Percentiles rank a stretch among this genome's conserved stretches.
Evolutionary conservation across 75 land plant genomes (phyloP).

Genomic region (Isoetes taiwanensis): DNA sequence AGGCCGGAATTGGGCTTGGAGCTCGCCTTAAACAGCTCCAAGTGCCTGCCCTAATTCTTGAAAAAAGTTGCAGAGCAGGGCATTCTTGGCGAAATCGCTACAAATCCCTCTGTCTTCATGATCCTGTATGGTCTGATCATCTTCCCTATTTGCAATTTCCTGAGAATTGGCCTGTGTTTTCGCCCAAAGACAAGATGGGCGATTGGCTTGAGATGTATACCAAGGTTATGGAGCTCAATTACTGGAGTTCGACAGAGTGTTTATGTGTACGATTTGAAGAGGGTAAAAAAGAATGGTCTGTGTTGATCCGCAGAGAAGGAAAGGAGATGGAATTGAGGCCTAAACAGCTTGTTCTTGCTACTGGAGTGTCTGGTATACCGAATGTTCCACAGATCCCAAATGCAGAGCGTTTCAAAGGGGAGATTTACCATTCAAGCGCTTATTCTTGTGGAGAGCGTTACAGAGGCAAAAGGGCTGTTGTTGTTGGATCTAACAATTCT

Average conservation of each 20-base stretch:
- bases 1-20: constrained; percentile 3
- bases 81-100: constrained; percentile 15
- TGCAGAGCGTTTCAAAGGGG: constrained; percentile 2
- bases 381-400: not conserved
- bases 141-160: constrained; percentile 10
- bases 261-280: not conserved
- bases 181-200: constrained; percentile 9
- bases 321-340: not conserved
- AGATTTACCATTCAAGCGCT: constrained; percentile 9
- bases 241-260: constrained; percentile 13
- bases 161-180: constrained; percentile 8
- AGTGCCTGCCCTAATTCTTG: constrained; percentile 11
- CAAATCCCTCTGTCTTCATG: constrained; percentile 10
- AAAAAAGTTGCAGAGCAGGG: constrained; percentile 8
- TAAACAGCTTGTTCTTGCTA: constrained; percentile 7
- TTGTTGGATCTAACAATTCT: constrained; percentile 10
- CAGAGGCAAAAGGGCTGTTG: constrained; percentile 8
- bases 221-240: constrained; percentile 8
- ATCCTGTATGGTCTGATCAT: constrained; percentile 7
- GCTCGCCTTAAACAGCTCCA: not conserved
- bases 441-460: not conserved
- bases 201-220: constrained; percentile 15
- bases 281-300: not conserved
- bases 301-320: not conserved
- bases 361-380: constrained; percentile 9